A percentile compares a stretch with the other conserved stretches of the same genome.
Conservation (phyloP, 2,329 filamentous ascomycete genomes). For the Incumbomyces delicatus region DNA sequence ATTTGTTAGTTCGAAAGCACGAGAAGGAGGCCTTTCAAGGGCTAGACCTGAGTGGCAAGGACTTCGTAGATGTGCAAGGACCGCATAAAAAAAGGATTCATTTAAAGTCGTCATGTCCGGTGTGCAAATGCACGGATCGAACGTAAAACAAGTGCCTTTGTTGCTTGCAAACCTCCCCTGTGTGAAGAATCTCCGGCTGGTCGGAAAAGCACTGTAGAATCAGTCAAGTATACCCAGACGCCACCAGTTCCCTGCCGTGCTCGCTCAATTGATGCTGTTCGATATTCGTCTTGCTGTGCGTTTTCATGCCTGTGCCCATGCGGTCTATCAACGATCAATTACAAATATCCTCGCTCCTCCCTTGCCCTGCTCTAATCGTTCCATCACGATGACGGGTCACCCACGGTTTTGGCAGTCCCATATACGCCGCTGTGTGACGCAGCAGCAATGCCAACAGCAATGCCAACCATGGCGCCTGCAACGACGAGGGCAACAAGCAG, state of each 20-base stretch:
- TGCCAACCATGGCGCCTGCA: conserved; percentile 34
- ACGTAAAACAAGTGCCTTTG: too few relatives aligned
- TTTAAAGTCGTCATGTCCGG: too few relatives aligned
- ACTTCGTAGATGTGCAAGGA: too few relatives aligned
- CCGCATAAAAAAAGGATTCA: too few relatives aligned
- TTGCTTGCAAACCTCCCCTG: too few relatives aligned
- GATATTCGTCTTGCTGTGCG: neutral
- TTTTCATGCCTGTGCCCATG: neutral
- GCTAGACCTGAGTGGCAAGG: too few relatives aligned
- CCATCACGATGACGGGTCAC: neutral
- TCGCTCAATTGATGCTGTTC: neutral
- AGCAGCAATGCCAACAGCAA: conserved; percentile 36
- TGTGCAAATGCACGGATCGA: too few relatives aligned
- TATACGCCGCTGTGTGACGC: conserved; percentile 37
- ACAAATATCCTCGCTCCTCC: neutral
- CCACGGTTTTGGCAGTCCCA: conserved; percentile 25
- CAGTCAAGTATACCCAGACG: neutral
- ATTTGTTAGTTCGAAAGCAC: too few relatives aligned
- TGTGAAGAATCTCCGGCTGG: too few relatives aligned
- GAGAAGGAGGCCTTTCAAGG: too few relatives aligned
- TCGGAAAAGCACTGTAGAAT: too few relatives aligned
- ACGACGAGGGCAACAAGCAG: conserved; percentile 32
- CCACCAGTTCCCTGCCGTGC: neutral
- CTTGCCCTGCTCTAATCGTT: neutral
- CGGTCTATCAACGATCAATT: neutral